phyloP scores from a whole-genome alignment of 192 early-diverging fungal genomes.

The Backusella macrospora region DNA sequence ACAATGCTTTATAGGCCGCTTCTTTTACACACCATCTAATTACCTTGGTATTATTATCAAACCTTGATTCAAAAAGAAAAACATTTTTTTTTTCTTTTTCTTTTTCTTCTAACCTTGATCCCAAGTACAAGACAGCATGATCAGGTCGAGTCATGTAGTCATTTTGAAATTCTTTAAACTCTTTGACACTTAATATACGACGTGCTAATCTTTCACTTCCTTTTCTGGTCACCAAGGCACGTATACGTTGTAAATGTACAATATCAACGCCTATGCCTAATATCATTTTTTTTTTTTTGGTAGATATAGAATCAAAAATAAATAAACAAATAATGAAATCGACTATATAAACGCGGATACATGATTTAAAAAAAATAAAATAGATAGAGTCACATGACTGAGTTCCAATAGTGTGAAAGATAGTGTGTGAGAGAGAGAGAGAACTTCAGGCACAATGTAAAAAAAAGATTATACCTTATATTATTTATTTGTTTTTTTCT shows the following conservation, averaged over 20 bases:
- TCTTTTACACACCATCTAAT: conserved; percentile 75
- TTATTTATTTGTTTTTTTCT: too few species aligned
- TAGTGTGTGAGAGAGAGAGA: too few species aligned
- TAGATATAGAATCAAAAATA: too few species aligned
- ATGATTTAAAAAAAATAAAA: too few species aligned
- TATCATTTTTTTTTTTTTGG: conserved; percentile 53
- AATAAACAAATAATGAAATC: too few species aligned
- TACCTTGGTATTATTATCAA: not conserved
- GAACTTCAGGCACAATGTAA: too few species aligned
- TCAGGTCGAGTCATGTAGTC: not conserved
- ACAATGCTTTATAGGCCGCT: conserved; percentile 74
- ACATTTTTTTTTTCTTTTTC: too few species aligned
- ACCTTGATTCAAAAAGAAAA: not conserved
- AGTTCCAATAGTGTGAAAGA: too few species aligned
- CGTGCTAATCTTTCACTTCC: conserved; percentile 52
- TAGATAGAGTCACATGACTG: too few species aligned
- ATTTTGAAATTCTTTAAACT: conserved; percentile 39
- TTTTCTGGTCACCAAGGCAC: conserved; percentile 51
- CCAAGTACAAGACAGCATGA: conserved; percentile 21
- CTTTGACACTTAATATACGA: conserved; percentile 56
- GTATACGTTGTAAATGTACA: conserved; percentile 67
- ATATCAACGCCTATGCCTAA: conserved; percentile 83
- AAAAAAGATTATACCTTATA: too few species aligned
- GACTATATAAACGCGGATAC: too few species aligned
- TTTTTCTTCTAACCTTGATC: conserved; percentile 25